These are phyloP conservation scores for Schwanniomyces pseudopolymorphus DNA, from an alignment of 805 yeast species.

Conservation along the genomic window DNA sequence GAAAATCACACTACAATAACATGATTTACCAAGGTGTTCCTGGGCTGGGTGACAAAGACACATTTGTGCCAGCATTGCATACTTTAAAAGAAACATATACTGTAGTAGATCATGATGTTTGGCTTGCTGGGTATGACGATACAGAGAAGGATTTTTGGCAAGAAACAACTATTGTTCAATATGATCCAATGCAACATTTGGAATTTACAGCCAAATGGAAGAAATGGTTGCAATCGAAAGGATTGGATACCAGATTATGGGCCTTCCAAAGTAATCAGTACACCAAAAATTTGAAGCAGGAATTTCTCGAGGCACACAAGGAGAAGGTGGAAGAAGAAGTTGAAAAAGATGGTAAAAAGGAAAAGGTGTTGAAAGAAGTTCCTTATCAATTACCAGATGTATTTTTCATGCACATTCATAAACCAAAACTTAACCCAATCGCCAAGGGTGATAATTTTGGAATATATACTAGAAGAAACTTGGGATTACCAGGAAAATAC, in stretches of 20 bases:
- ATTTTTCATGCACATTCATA: constrained; percentile 30
- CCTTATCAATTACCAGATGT: constrained; percentile 20
- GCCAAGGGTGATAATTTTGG: constrained; percentile 17
- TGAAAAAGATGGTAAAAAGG: constrained; percentile 4
- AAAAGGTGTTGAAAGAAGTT: constrained; percentile 2
- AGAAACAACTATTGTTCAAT: constrained; percentile 33
- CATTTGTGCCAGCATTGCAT: constrained; percentile 37
- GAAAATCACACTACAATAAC: constrained; percentile 25
- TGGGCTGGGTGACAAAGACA: constrained; percentile 37
- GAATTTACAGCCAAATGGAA: constrained; percentile 24
- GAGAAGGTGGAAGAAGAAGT: constrained; percentile 1
- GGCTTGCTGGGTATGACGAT: constrained; percentile 11
- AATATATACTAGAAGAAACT: constrained; percentile 21
- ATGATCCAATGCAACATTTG: constrained; percentile 23
- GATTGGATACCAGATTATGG: constrained; percentile 27
- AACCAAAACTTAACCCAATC: constrained; percentile 32
- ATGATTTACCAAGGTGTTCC: constrained; percentile 36
- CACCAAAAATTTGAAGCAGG: constrained; percentile 19
- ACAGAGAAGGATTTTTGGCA: constrained; percentile 13
- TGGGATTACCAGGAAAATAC: constrained; percentile 20
- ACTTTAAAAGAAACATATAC: constrained; percentile 35
- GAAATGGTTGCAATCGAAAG: constrained; percentile 20
- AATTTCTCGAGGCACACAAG: constrained; percentile 12
- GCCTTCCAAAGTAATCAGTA: constrained; percentile 29
- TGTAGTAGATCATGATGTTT: constrained; percentile 17